Conservation (phyloP, 2,329 filamentous ascomycete genomes). For the Alternaria novae-zelandiae region DNA sequence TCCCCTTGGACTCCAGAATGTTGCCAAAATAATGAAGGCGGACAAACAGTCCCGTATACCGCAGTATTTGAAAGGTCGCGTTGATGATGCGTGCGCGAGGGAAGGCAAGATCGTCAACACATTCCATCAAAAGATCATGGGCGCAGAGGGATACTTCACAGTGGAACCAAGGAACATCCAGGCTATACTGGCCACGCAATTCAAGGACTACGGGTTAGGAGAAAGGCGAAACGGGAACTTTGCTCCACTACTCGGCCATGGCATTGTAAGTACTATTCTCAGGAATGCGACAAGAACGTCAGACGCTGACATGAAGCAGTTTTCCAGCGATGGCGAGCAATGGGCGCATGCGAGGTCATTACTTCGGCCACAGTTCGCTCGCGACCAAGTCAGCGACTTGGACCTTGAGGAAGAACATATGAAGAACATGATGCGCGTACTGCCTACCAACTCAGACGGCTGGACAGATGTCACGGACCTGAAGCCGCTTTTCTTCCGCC, state of each 20-base stretch:
- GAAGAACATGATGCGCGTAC: slow-evolving; percentile 42
- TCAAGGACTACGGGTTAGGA: slow-evolving; percentile 55
- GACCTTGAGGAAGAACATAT: slow-evolving; percentile 41
- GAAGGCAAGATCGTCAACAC: slow-evolving; percentile 36
- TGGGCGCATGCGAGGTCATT: slow-evolving; percentile 43
- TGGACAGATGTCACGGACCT: slow-evolving; percentile 43
- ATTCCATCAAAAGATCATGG: slow-evolving; percentile 27
- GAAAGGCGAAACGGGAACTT: slow-evolving; percentile 46
- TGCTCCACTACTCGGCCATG: slow-evolving; percentile 48
- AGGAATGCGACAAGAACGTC: neutral
- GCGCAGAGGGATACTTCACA: slow-evolving; percentile 34
- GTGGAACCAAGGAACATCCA: slow-evolving; percentile 56
- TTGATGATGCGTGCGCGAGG: slow-evolving; percentile 23
- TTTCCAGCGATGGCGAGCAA: slow-evolving; percentile 36
- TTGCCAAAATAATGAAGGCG: slow-evolving; percentile 49
- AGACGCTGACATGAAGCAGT: slow-evolving; percentile 20
- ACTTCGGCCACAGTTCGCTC: slow-evolving; percentile 46
- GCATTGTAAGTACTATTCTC: slow-evolving; percentile 36
- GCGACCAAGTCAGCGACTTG: slow-evolving; percentile 42
- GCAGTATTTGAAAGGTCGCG: slow-evolving; percentile 34
- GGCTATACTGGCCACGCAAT: slow-evolving; percentile 52
- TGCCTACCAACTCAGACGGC: slow-evolving; percentile 24
- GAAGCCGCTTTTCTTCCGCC: slow-evolving; percentile 48
- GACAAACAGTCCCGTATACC: slow-evolving; percentile 43
- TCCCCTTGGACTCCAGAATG: slow-evolving; percentile 59